Evolutionary conservation across 106 monocot genomes (phyloP).

Genomic region (Hemerocallis citrina): DNA sequence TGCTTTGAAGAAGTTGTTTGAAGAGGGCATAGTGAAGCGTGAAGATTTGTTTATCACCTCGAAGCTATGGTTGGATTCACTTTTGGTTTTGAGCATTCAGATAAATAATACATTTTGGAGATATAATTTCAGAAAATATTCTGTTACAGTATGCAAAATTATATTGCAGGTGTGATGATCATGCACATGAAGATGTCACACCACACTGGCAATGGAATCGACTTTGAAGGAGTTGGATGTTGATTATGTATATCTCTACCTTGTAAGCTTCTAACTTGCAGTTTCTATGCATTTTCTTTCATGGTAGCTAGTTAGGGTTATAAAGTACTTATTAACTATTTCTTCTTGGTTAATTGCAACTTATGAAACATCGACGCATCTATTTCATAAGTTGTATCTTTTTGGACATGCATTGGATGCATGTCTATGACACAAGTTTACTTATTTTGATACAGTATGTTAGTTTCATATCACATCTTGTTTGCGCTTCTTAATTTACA

Average conservation of each 20-base stretch:
- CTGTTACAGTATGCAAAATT: neutral
- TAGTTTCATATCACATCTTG: too few species aligned
- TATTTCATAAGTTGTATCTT: too few species aligned
- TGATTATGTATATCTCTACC: slow-evolving; percentile 83
- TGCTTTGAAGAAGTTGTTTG: slow-evolving; percentile 67
- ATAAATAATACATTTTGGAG: neutral
- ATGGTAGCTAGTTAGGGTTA: neutral
- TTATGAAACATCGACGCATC: too few species aligned
- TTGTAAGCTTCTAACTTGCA: slow-evolving; percentile 28
- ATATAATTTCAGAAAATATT: neutral
- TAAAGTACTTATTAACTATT: too few species aligned
- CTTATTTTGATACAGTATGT: too few species aligned
- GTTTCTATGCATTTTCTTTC: neutral
- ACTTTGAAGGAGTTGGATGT: slow-evolving; percentile 56
- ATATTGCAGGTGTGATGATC: slow-evolving; percentile 56
- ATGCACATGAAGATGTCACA: slow-evolving; percentile 80
- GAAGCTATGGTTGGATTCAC: slow-evolving; percentile 61
- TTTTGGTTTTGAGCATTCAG: neutral
- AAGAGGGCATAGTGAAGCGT: slow-evolving; percentile 70
- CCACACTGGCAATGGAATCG: slow-evolving; percentile 38
- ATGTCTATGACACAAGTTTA: too few species aligned
- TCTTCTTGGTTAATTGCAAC: too few species aligned
- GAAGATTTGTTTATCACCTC: slow-evolving; percentile 94
- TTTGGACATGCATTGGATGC: too few species aligned
- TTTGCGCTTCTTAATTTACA: neutral